Evolutionary conservation across 2,329 filamentous ascomycete genomes (phyloP), one percentile per base, ranked within the genome.

Genomic region (Sporothrix dimorphospora): DNA sequence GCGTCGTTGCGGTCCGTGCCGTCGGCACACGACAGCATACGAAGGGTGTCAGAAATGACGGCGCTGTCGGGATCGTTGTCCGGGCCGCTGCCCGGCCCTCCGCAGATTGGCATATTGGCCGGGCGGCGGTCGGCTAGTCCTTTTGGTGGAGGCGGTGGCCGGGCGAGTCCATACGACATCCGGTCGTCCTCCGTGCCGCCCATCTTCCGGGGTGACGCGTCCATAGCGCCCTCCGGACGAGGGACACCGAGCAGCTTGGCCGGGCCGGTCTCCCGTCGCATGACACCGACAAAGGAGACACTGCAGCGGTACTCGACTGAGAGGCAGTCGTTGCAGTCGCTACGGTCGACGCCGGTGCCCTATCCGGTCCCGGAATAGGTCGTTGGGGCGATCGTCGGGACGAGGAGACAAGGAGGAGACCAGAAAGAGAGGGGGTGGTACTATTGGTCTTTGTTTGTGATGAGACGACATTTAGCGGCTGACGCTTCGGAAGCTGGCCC

Each of bases 241-340:
- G 55, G 30, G 8, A 61, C 59, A 8, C 38, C 59, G 2, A 21
- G 2, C 12, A 71, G 61, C 3, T 65, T 63, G 16, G 70, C 53
- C 2, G 72, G 69, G 1, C 68, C 57, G 7, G 38, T 72, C 3
- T 7, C 68, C 19, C 69, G 66, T 6, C 40, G 73, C 7, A 73
- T 72, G 73, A 73, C 74, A 8, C 72, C 74, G 2, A 72, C 74
- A 2, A 63, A 53, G n/a, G 71, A 74, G 55, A 74, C 72, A 11
- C 67, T 73, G 51, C 57, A 27, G 53, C 61, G 71, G 8, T 71
- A 72, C 49, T 61, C 74, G 2, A 71, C 72, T n/a, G 74, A 74
- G 70, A 70, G 74, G 27, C 51, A 40, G 61, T 69, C 72, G 1
- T n/a, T 59, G 49, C 55, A 66, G 14, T 24, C 72, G 34, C 34